Evolutionary conservation across 1,284 basidiomycete genomes (phyloP), one percentile per base, ranked within the genome.

Genomic region (Fomitopsis pinicola): DNA sequence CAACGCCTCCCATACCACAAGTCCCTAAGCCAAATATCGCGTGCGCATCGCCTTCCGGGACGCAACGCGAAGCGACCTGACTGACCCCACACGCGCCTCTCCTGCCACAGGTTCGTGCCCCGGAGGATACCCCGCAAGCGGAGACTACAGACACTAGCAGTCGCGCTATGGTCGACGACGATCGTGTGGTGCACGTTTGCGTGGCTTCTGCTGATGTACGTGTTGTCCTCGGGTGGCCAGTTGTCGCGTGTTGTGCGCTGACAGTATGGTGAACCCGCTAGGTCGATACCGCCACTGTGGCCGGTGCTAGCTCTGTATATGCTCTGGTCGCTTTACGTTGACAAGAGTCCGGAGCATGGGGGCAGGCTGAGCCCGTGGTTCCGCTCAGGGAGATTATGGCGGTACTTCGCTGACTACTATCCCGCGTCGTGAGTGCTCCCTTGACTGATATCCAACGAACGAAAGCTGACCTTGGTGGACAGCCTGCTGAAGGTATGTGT

Each of bases 201-300:
- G 50, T 98, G 94, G 78, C 81, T 97, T 57, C 73, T 92, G 22
- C 78, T 94, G 42, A 89, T 92, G 94, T 97, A 69, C 71, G 91
- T 68, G 26, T 19, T 46, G 36, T 38, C 42, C 42, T 54, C 56
- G 58, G 44, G 35, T 59, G 15, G 14, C 42, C 38, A 28, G 45
- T 38, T 36, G 52, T 15, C 40, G 40, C 28, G 57, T 59, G 58
- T 36, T 22, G 40, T 50, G 52, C 54, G 36, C 30, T 59, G 15
- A 45, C 35, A 46, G 14, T 40, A 12, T 15, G 38, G 14, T 40
- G 38, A 40, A 8, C 38, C 38, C 38, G 42, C 15, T 40, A 98
- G 96, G 70, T 95, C 97, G 0, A 83, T 94, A 60, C 97, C 96
- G 0, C 82, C 87, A 3, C 75, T 95, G 42, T 99, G 97, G 97